Base-by-base conservation (phyloP, 345 rosid genomes). In the Boechera stricta region DNA sequence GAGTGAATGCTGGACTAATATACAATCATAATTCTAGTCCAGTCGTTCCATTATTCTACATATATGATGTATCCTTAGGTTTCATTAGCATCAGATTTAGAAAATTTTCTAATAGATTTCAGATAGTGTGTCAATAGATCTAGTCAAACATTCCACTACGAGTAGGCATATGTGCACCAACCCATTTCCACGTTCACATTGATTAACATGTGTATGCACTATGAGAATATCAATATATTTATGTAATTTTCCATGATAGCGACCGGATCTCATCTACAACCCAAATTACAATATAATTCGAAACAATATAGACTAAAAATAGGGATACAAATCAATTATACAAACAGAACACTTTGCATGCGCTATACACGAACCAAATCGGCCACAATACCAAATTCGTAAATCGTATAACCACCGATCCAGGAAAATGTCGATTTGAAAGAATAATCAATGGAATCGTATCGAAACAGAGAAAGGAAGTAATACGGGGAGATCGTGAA, bases 401-500 rank as follows among this genome's bases (percentile, higher is more conserved):
- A 2, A 62, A 21, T 45, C 59, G 51, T 3, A 33, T 2, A 38
- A 35, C 18, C 32, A 72, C 15, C 32, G 72, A 77, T 70, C 72
- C 18, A 57, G 21, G 24, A 45, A 49, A 51, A 31, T 6, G 26
- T 39, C 48, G 48, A 61, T 31, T 9, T 13, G 13, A 47, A 55
- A 45, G 39, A n/a, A 39, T 3, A 62, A 49, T 65, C 59, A 56
- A 45, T 13, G 64, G 36, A 21, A 61, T 26, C 2, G 15, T 2
- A 71, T 5, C 16, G 11, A 51, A n/a, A 33, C 5, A 13, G 32
- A 75, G 66, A 47, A 45, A 64, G 15, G 18, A 65, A 62, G 61
- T 44, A n/a, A 28, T 83, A 91, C 98, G 5, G 86, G 80, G 74
- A 93, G 90, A 84, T 83, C 75, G 49, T 80, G 76, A 82, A 91